Percentiles rank a stretch among this genome's conserved stretches.
Conservation (phyloP, 1,139 yeast species). For the Geotrichum carabidarum region DNA sequence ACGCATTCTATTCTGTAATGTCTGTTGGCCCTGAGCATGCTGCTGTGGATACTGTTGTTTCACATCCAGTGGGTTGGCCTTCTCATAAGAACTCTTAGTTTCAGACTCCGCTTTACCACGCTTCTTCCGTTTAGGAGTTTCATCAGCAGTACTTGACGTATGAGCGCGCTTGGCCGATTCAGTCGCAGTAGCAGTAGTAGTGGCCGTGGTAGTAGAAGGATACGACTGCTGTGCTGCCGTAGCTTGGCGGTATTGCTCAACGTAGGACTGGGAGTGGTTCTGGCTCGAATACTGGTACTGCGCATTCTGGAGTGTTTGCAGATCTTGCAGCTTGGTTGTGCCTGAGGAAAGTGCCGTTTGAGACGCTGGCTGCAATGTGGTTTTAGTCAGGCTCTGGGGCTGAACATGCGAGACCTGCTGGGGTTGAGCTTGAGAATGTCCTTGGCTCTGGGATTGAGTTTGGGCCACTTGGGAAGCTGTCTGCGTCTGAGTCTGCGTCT, state of each 20-base stretch:
- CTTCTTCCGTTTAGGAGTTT: not conserved
- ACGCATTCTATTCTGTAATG: constrained; percentile 20
- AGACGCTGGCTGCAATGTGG: not conserved
- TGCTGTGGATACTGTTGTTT: not conserved
- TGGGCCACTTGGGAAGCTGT: not conserved
- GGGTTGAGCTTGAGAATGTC: not conserved
- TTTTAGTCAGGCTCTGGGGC: not conserved
- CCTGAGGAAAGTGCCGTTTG: not conserved
- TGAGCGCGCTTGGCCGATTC: not conserved
- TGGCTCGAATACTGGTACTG: not conserved
- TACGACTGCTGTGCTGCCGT: not conserved
- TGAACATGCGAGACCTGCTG: not conserved
- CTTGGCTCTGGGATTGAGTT: not conserved
- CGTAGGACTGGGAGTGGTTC: not conserved
- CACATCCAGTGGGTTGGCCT: not conserved
- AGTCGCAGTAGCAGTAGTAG: not conserved
- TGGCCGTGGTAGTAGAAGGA: not conserved
- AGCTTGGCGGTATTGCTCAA: not conserved
- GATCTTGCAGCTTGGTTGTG: not conserved
- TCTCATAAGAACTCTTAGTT: not conserved
- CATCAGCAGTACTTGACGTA: not conserved
- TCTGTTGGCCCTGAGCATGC: not conserved
- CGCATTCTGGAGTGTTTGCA: constrained; percentile 1
- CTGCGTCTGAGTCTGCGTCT: no score
- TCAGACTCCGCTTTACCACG: not conserved